A percentile compares a stretch with the other conserved stretches of the same genome.
Conservation (phyloP, 176 grass and related monocot species). For the Luzula sylvatica region DNA sequence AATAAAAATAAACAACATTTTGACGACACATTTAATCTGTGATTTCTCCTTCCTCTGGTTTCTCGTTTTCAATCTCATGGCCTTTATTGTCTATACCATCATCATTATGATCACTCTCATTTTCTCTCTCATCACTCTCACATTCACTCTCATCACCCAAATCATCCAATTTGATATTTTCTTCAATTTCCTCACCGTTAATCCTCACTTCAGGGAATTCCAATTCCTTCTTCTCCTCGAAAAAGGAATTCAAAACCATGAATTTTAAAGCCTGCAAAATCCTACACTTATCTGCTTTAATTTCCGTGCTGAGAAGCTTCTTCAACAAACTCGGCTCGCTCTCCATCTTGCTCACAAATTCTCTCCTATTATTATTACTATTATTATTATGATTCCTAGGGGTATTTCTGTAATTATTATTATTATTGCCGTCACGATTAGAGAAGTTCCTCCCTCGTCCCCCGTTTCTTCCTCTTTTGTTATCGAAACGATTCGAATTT, state of each 20-base stretch:
- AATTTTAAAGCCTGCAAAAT: constrained; percentile 67
- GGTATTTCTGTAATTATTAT: constrained; percentile 4
- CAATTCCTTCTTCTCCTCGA: constrained; percentile 38
- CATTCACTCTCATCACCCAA: constrained; percentile 20
- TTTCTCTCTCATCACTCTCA: constrained; percentile 3
- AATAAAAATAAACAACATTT: constrained; percentile 12
- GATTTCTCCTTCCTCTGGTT: constrained; percentile 24
- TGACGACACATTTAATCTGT: constrained; percentile 17
- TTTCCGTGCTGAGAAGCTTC: constrained; percentile 70
- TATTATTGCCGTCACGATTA: not conserved
- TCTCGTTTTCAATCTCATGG: not conserved
- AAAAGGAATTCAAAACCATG: constrained; percentile 79
- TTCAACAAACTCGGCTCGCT: constrained; percentile 68
- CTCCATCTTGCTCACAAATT: constrained; percentile 21
- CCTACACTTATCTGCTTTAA: constrained; percentile 68
- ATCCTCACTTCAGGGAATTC: constrained; percentile 51
- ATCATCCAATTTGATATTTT: constrained; percentile 13
- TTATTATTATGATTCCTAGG: constrained; percentile 13
- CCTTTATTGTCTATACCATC: too few relatives aligned
- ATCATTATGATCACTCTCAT: too few relatives aligned
- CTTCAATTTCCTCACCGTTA: constrained; percentile 22
- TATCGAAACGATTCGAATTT: constrained; percentile 33
- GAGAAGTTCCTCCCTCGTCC: constrained; percentile 9
- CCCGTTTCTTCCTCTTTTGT: constrained; percentile 45
- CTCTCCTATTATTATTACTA: not conserved